Evolutionary conservation across 306 rosid species (phyloP), one percentile per base, ranked within the genome.

Genomic region (Medicago arabica): DNA sequence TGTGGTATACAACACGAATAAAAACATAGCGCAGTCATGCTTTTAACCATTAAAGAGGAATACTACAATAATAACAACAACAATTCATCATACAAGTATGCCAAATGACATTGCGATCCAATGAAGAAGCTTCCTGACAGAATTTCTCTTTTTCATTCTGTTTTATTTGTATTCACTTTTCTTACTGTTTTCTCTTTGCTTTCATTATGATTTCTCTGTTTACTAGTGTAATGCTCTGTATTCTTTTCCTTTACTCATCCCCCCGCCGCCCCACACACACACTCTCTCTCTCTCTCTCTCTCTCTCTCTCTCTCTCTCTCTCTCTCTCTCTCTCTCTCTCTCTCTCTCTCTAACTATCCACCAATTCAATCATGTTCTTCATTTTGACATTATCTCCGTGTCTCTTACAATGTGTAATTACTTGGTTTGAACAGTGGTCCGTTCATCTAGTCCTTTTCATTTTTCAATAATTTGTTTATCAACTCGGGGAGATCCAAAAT

Each of bases 1-100:
- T 55, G 10, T 73, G 44, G 65, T 17, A 39, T 36, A 76, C 19
- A 40, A 57, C 34, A 75, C 50, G 64, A 66, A 68, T 23, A 79
- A 70, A 74, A 47, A 25, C 7, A 47, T 19, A 63, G 38, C 38
- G 49, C 16, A 7, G 28, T 19, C 6, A 8, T 8, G 46, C n/a
- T 71, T 43, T 43, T 58, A 19, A 7, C 39, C 34, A 28, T 53
- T 51, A 46, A 75, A 77, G 50, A 31, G 16, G 41, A 63, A 67
- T 40, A 43, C 40, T 21, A 44, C 55, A 67, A 44, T 31, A 63
- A 16, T 21, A 63, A 61, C 44, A 31, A 38, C 39, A 28, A 13
- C 15, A 39, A 18, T 18, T 12, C 53, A 13, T 34, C 71, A 18
- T 18, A 40, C 41, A 66, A 19, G 19, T 40, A 66, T 31, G 67